Conservation (phyloP, 305 asterid genomes). For the Solanum hybrid region DNA sequence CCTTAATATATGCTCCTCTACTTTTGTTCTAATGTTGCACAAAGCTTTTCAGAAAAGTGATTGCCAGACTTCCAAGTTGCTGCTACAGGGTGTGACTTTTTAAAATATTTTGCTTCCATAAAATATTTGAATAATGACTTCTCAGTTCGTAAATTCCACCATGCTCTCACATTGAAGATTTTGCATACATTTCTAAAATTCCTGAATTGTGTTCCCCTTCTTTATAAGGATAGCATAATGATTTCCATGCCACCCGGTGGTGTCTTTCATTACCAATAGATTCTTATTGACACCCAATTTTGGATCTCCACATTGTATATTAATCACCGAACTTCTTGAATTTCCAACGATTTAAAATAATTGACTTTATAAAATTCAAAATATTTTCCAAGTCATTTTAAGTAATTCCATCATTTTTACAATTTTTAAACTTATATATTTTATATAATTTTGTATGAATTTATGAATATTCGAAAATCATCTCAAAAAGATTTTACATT, state of each 20-base stretch:
- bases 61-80: neutral
- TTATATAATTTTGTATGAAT: too few species aligned
- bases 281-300: too few species aligned
- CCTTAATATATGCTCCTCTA: neutral
- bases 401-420: too few species aligned
- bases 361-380: too few species aligned
- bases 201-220: neutral
- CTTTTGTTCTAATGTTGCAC: neutral
- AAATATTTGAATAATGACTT: neutral
- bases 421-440: too few species aligned
- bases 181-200: neutral
- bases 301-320: too few species aligned
- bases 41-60: neutral
- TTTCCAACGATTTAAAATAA: too few species aligned
- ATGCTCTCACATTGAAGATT: neutral
- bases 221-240: neutral
- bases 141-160: neutral
- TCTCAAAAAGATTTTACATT: too few species aligned
- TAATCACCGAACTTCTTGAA: too few species aligned
- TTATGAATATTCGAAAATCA: too few species aligned
- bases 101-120: neutral
- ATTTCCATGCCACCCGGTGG: neutral
- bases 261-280: neutral
- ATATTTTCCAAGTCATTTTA: too few species aligned
- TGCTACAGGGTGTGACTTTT: too few species aligned